Evolutionary conservation across 257 asterid species (phyloP), one percentile per base, ranked within the genome.

Genomic region (Paulownia fortunei): DNA sequence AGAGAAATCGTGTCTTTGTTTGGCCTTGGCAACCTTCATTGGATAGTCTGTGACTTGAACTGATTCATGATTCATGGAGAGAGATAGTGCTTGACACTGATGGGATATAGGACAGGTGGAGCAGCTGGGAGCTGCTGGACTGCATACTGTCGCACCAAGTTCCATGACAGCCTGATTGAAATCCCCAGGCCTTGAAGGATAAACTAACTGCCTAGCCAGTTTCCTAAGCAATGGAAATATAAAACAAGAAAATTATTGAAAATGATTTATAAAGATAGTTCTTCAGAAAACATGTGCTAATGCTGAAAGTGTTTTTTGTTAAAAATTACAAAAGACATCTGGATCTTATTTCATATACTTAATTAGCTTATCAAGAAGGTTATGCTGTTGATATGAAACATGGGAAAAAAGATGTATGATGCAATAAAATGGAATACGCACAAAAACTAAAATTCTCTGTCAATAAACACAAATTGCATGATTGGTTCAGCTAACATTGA

Each of bases 101-200:
- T 26, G 66, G 69, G 95, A 88, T 80, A 93, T 76, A 65, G 99
- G 97, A 73, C 99, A 95, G n/a, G 54, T 58, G 76, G 89, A 80
- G 85, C 99, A 95, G 79, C 87, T 80, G 69, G 97, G 97, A 72
- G 83, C 61, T 42, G 81, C 16, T 39, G 61, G 73, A 72, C 91
- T 90, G 87, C 98, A 95, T 30, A 87, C 6, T 8, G 97, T 93
- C n/a, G 99, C 98, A 79, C 99, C 99, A 69, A 95, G 97, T 82
- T 95, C 99, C 99, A 95, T 95, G 76, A 95, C 76, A 71, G 97
- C 93, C 91, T 95, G 99, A 81, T 95, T 95, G 83, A 95, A 93
- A 85, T 91, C 97, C 77, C 99, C 99, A 69, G 99, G 98, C 84
- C 97, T 93, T 67, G 52, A 82, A 74, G 84, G 92, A 83, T 95